These are phyloP conservation scores for Leucosporidium yakuticum DNA, from an alignment of 768 basidiomycete species.

Conservation along the genomic window DNA sequence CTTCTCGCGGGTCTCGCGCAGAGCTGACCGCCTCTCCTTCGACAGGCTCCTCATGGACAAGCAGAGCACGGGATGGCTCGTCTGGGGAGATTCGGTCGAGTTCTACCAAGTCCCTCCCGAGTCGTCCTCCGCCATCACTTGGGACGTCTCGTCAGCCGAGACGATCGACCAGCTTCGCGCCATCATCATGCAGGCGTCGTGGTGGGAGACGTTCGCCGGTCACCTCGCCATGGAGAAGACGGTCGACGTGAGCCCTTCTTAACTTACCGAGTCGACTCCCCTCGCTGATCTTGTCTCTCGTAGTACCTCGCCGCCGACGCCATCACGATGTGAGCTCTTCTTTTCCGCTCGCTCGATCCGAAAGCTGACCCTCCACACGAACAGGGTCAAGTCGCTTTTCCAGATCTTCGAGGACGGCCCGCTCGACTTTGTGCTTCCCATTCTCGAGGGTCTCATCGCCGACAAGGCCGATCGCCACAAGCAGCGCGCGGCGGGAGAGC, in stretches of 20 bases:
- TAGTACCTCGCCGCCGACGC: constrained; percentile 34
- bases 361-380: not conserved
- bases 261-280: not conserved
- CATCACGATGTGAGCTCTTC: constrained; percentile 50
- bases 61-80: constrained; percentile 44
- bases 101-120: constrained; percentile 30
- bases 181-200: constrained; percentile 23
- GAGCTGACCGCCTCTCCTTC: constrained; percentile 1
- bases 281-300: no score
- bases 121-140: constrained; percentile 11
- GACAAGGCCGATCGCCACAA: constrained; percentile 72
- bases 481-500: constrained; percentile 78
- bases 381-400: constrained; percentile 49
- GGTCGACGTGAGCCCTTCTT: constrained; percentile 12
- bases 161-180: constrained; percentile 21
- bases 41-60: constrained; percentile 42
- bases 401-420: constrained; percentile 71
- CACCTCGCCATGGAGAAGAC: constrained; percentile 37
- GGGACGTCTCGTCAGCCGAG: constrained; percentile 29
- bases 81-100: constrained; percentile 44
- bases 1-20: not conserved
- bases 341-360: not conserved
- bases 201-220: constrained; percentile 35
- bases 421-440: constrained; percentile 57
- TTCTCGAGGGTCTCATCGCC: constrained; percentile 54